Evolutionary conservation across 495 filamentous ascomycete species (phyloP).

Genomic region (Aspergillus hancockii): DNA sequence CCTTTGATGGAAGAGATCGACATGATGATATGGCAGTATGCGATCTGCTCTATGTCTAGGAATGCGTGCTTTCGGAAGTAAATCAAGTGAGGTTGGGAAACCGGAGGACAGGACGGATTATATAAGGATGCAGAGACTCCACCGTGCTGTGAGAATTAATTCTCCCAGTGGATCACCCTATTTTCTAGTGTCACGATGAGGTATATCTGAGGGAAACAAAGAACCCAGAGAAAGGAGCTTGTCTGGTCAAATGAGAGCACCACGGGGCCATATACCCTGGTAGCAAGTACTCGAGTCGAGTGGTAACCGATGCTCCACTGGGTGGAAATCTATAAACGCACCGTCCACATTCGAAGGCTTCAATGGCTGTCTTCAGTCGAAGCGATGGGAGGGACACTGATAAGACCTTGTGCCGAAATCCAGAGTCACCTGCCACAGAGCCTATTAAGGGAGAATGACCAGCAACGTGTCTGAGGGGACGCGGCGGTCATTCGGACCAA

Average conservation of each 20-base stretch:
- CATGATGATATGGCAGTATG: slow-evolving; percentile 24
- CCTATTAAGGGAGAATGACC: slow-evolving; percentile 32
- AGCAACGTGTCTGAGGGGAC: slow-evolving; percentile 37
- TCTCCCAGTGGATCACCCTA: slow-evolving; percentile 1
- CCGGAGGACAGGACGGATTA: not conserved
- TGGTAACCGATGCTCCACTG: slow-evolving; percentile 1
- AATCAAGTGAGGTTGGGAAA: not conserved
- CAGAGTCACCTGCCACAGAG: slow-evolving; percentile 14
- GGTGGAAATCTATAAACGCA: not conserved
- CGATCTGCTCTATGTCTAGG: not conserved
- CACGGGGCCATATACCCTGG: not conserved
- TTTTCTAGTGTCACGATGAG: not conserved
- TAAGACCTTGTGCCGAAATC: not conserved
- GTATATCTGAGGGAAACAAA: not conserved
- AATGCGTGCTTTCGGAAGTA: not conserved
- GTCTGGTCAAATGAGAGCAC: slow-evolving; percentile 2
- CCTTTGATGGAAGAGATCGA: slow-evolving; percentile 38
- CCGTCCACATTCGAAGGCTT: not conserved
- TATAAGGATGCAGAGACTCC: not conserved
- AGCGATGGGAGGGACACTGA: not conserved
- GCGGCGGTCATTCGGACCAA: slow-evolving; percentile 14
- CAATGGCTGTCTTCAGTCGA: not conserved
- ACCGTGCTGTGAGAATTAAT: not conserved
- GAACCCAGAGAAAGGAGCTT: not conserved
- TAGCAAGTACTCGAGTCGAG: not conserved